Evolutionary conservation across 2,329 filamentous ascomycete genomes (phyloP).

Genomic region (Aschersonia sp.): DNA sequence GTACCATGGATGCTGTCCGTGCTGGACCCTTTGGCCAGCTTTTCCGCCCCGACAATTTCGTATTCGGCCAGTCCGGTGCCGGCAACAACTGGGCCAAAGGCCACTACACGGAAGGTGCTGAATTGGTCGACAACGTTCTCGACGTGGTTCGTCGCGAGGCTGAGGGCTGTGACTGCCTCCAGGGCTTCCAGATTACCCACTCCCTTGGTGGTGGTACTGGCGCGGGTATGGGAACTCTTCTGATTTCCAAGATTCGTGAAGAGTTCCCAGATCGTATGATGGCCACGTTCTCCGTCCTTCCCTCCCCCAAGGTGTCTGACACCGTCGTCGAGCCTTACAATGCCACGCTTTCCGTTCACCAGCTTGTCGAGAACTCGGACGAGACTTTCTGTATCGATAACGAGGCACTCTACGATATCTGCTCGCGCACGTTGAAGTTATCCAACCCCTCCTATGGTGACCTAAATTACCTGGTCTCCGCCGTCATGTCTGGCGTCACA

Average conservation of each 20-base stretch:
- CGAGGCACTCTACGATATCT: conserved; percentile 99
- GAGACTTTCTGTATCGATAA: conserved; percentile 99
- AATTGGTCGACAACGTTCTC: conserved; percentile 94
- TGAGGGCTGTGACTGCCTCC: conserved; percentile 97
- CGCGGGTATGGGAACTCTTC: conserved; percentile 98
- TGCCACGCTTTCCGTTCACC: conserved; percentile 95
- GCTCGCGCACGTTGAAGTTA: conserved; percentile 99
- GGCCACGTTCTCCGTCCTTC: conserved; percentile 98
- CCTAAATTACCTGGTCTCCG: conserved; percentile 97
- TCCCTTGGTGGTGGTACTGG: conserved; percentile 99
- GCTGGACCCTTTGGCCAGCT: conserved; percentile 96
- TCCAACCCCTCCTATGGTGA: conserved; percentile 97
- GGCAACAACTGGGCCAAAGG: conserved; percentile 99
- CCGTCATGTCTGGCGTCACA: conserved; percentile 98
- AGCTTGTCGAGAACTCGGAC: conserved; percentile 99
- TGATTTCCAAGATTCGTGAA: conserved; percentile 99
- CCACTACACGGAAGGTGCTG: conserved; percentile 99
- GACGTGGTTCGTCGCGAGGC: conserved; percentile 98
- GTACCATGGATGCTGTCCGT: conserved; percentile 99
- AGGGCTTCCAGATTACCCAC: conserved; percentile 99
- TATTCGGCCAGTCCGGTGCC: conserved; percentile 98
- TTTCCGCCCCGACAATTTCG: conserved; percentile 99
- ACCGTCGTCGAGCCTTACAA: conserved; percentile 99
- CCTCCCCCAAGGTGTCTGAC: conserved; percentile 98
- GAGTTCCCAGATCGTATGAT: conserved; percentile 99